Base-by-base conservation (phyloP, 306 rosid species). In the Citrullus amarus region DNA sequence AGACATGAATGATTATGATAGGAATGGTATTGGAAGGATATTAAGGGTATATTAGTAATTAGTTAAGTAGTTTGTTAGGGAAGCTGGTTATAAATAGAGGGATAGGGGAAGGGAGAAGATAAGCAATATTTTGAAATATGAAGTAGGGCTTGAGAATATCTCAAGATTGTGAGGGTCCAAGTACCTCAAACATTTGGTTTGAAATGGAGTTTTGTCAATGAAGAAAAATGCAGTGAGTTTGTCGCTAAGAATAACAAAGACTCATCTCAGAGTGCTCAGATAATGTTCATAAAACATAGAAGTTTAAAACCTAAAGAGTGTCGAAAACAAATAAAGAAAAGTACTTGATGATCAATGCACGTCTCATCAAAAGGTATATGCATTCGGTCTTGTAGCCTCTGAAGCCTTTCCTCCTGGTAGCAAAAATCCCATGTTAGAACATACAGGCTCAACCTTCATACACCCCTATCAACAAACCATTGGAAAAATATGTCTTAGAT, bases 361-460 rank as follows among this genome's bases (percentile, higher is more conserved):
- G 89, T 88, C 84, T 89, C 97, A 12, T 92, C 97, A 59, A 86
- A 95, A 71, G 97, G 91, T 43, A 88, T 87, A 73, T 87, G 90
- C 79, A 95, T 6, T 76, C 97, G 86, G 79, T 88, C 93, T 84
- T 92, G 99, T 82, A 95, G 93, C 85, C 89, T 87, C 65, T 83
- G 90, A 83, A 92, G 97, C 82, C 93, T 91, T 83, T 90, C 87
- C 65, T 92, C 93, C 99, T 95, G 83, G 25, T 4, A 25, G 48
- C 62, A 78, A 15, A 48, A 50, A 60, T 4, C 10, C 55, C 41
- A 36, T 13, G 55, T 69, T 66, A 55, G 25, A 68, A 32, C 36
- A 18, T 59, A 41, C 17, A 51, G 15, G 25, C 15, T 51, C 77
- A 71, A 73, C 48, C 28, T 73, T 28, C 43, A 48, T 28, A 30